Evolutionary conservation across 495 filamentous ascomycete genomes (phyloP).

Genomic region (Aspergillus bridgeri): DNA sequence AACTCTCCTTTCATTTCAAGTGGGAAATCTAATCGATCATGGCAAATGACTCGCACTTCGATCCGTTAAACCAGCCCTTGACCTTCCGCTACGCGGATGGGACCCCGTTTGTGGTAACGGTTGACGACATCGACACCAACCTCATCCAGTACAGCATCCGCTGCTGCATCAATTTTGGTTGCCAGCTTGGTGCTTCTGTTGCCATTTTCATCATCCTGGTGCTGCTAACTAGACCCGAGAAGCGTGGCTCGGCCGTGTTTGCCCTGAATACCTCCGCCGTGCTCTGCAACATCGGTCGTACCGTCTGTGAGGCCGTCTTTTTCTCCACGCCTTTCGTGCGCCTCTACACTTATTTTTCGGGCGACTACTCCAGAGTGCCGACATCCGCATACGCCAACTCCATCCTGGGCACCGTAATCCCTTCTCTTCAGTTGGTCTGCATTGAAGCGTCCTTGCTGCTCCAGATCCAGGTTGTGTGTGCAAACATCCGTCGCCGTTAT

Average conservation of each 20-base stretch:
- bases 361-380: conserved; percentile 54
- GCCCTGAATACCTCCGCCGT: conserved; percentile 61
- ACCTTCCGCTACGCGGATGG: conserved; percentile 52
- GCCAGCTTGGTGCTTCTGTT: conserved; percentile 70
- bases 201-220: conserved; percentile 63
- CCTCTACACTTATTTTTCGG: conserved; percentile 55
- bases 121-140: conserved; percentile 43
- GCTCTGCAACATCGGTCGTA: conserved; percentile 56
- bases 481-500: conserved; percentile 42
- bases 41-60: conserved; percentile 31
- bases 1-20: background rate
- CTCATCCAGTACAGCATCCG: conserved; percentile 49
- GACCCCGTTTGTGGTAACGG: conserved; percentile 45
- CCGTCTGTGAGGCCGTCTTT: conserved; percentile 55
- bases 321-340: conserved; percentile 56
- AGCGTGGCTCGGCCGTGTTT: conserved; percentile 59
- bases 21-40: background rate
- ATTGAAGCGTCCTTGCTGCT: conserved; percentile 65
- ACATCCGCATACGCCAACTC: conserved; percentile 45
- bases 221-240: conserved; percentile 59
- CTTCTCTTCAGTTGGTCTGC: conserved; percentile 55
- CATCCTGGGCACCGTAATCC: conserved; percentile 51
- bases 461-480: conserved; percentile 66
- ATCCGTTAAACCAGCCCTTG: conserved; percentile 58
- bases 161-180: conserved; percentile 64